Evolutionary conservation across 1,284 basidiomycete species (phyloP).

Genomic region (Ustilago xerochloae): DNA sequence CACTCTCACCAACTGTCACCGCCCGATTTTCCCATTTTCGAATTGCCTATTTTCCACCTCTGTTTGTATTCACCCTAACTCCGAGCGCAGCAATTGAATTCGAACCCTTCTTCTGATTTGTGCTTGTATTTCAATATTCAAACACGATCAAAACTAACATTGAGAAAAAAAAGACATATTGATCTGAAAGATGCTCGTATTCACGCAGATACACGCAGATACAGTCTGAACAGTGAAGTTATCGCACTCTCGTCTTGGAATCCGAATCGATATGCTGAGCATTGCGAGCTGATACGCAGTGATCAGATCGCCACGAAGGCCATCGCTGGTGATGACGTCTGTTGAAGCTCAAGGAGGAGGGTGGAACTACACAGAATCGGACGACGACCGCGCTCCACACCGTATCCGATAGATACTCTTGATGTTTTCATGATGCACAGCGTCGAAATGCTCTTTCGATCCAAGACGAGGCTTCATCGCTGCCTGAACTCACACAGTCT

Average conservation of each 20-base stretch:
- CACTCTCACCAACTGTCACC: background rate
- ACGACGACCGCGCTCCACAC: conserved; percentile 20
- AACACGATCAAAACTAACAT: conserved; percentile 4
- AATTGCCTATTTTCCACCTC: background rate
- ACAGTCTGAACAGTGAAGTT: too few species aligned
- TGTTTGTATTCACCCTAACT: conserved; percentile 5
- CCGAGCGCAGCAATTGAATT: background rate
- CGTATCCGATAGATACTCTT: background rate
- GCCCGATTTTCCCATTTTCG: too few species aligned
- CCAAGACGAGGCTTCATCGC: too few species aligned
- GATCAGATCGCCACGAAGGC: too few species aligned
- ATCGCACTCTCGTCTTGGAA: too few species aligned
- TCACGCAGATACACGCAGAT: background rate
- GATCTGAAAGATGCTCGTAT: background rate
- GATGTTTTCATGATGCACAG: background rate
- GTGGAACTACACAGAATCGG: background rate
- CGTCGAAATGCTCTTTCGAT: background rate
- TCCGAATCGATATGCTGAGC: too few species aligned
- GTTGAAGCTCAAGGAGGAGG: background rate
- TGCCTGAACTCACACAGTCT: too few species aligned
- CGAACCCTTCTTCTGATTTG: background rate
- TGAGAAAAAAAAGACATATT: background rate
- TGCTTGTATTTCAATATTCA: background rate
- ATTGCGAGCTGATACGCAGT: too few species aligned
- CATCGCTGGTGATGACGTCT: background rate